Conservation (phyloP, 371 early-diverging fungal species). For the Mortierella sp. region DNA sequence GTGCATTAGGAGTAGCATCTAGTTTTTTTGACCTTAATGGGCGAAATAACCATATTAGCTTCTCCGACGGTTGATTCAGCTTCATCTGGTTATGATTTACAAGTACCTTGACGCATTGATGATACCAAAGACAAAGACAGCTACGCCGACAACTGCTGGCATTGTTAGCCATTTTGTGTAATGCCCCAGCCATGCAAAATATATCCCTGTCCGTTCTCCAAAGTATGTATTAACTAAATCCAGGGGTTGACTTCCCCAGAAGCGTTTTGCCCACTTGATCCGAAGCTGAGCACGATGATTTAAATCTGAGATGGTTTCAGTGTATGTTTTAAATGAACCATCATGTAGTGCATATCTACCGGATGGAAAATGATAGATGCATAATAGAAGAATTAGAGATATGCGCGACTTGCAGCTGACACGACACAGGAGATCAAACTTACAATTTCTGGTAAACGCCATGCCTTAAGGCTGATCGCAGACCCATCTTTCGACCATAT, state of each 20-base stretch:
- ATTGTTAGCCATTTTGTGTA: constrained; percentile 61
- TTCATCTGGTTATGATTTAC: neutral
- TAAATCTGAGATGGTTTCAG: constrained; percentile 8
- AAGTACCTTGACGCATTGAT: constrained; percentile 47
- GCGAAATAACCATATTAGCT: neutral
- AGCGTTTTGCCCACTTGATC: constrained; percentile 29
- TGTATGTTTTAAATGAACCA: constrained; percentile 24
- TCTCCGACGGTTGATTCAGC: no score
- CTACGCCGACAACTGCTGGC: constrained; percentile 60
- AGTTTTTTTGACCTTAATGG: constrained; percentile 26
- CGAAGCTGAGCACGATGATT: constrained; percentile 42
- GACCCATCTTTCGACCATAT: constrained; percentile 34
- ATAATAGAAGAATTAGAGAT: neutral
- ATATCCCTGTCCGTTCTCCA: constrained; percentile 70
- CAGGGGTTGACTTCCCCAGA: constrained; percentile 56
- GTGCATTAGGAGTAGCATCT: constrained; percentile 32
- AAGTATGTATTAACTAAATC: constrained; percentile 65
- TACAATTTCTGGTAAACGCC: constrained; percentile 43
- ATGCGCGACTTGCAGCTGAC: no score
- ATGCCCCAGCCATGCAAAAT: constrained; percentile 68
- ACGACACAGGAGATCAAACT: neutral
- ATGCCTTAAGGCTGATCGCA: constrained; percentile 32
- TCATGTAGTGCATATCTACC: constrained; percentile 36
- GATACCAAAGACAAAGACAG: constrained; percentile 63
- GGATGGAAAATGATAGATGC: neutral